phyloP scores from a whole-genome alignment of 768 basidiomycete species.

The Obba rivulosa region DNA sequence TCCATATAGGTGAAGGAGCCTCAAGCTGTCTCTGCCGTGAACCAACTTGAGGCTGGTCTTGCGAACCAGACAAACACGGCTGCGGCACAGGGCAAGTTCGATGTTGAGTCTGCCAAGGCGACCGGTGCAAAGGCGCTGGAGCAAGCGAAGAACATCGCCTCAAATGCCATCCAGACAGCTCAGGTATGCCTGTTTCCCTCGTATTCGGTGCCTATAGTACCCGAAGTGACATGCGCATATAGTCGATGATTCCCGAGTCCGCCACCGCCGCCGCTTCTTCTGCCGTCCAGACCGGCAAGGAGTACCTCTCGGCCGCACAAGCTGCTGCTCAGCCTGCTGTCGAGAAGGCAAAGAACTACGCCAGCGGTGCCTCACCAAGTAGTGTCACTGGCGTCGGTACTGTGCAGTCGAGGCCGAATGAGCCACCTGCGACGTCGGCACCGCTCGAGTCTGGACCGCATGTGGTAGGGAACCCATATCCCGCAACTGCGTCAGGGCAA shows the following conservation, averaged over 20 bases:
- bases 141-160: conserved; percentile 46
- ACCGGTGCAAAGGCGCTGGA: conserved; percentile 46
- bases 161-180: conserved; percentile 38
- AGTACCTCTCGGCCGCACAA: conserved; percentile 26
- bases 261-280: conserved; percentile 26
- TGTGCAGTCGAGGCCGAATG: conserved; percentile 8
- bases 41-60: conserved; percentile 24
- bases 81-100: conserved; percentile 49
- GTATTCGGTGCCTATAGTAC: not conserved
- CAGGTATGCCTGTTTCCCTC: conserved; percentile 27
- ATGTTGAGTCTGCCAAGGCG: conserved; percentile 42
- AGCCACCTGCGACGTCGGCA: conserved; percentile 32
- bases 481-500: conserved; percentile 16
- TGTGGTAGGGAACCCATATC: conserved; percentile 25
- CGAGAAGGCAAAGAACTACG: conserved; percentile 18
- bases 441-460: conserved; percentile 36
- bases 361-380: conserved; percentile 1
- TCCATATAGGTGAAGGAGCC: conserved; percentile 15
- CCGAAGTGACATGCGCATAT: not conserved
- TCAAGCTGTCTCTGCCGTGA: conserved; percentile 18
- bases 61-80: conserved; percentile 43
- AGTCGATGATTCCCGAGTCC: conserved; percentile 12
- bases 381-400: not conserved
- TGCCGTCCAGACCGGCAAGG: conserved; percentile 27
- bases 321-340: conserved; percentile 32